A percentile compares a stretch with the other conserved stretches of the same genome.
These are phyloP conservation scores for Casaregolazyma suthepensis DNA, from an alignment of 1,139 yeast species.

Conservation along the genomic window DNA sequence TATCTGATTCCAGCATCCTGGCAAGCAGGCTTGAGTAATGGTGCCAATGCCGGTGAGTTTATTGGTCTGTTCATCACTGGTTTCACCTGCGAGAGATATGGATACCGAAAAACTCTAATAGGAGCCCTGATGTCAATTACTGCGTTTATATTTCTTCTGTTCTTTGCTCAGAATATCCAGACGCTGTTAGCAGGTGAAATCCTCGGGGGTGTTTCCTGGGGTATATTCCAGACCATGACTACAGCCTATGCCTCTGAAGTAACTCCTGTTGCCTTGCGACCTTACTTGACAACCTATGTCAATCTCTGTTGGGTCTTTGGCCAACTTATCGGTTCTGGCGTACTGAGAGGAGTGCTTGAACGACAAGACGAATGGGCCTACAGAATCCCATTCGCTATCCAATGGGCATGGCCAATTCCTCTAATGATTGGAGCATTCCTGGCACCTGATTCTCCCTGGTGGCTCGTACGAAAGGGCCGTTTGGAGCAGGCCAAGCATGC, in stretches of 20 bases:
- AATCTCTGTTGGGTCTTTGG: conserved; percentile 43
- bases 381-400: conserved; percentile 46
- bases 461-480: conserved; percentile 39
- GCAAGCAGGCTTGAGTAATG: conserved; percentile 41
- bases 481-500: conserved; percentile 36
- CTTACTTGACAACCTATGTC: conserved; percentile 39
- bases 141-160: conserved; percentile 38
- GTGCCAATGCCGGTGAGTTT: conserved; percentile 35
- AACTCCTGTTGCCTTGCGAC: conserved; percentile 40
- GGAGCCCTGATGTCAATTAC: conserved; percentile 29
- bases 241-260: conserved; percentile 43
- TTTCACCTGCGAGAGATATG: conserved; percentile 35
- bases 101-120: conserved; percentile 38
- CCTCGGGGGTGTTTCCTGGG: conserved; percentile 42
- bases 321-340: conserved; percentile 38
- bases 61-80: conserved; percentile 39
- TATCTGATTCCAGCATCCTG: conserved; percentile 39
- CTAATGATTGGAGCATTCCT: conserved; percentile 41
- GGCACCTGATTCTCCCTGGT: conserved; percentile 54
- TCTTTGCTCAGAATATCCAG: conserved; percentile 36
- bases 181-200: conserved; percentile 39
- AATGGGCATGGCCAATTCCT: conserved; percentile 61
- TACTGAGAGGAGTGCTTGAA: conserved; percentile 32
- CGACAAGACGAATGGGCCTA: conserved; percentile 31
- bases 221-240: conserved; percentile 40